Conservation (phyloP, 1,284 basidiomycete species). For the Malassezia furfur region DNA sequence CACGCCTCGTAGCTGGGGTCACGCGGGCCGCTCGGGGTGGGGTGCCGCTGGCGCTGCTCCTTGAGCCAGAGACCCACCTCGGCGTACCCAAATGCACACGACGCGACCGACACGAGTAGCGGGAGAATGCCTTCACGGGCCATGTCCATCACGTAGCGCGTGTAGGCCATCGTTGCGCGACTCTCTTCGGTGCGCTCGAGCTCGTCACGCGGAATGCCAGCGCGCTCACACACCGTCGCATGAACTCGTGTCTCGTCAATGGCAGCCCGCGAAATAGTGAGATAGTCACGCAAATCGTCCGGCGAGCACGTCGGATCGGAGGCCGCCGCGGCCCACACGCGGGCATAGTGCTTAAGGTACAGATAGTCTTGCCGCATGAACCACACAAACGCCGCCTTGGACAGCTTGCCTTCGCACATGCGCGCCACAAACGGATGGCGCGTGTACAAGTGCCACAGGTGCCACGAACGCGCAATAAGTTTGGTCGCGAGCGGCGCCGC, state of each 20-base stretch:
- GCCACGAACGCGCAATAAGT: slow-evolving; percentile 27
- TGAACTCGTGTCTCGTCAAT: slow-evolving; percentile 31
- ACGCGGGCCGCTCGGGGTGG: background rate
- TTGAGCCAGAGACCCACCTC: slow-evolving; percentile 59
- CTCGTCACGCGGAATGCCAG: slow-evolving; percentile 22
- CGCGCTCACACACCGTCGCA: slow-evolving; percentile 25
- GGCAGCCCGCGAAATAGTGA: slow-evolving; percentile 51
- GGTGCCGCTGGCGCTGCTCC: background rate
- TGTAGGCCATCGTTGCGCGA: slow-evolving; percentile 38
- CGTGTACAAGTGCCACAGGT: slow-evolving; percentile 41
- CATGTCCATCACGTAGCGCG: slow-evolving; percentile 37
- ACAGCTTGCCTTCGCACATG: slow-evolving; percentile 64
- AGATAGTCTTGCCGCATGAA: slow-evolving; percentile 64
- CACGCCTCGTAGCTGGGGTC: slow-evolving; percentile 51
- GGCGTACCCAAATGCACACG: slow-evolving; percentile 86
- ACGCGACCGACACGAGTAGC: slow-evolving; percentile 68
- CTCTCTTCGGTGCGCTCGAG: slow-evolving; percentile 31
- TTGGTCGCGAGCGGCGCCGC: background rate
- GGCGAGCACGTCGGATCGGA: slow-evolving; percentile 51
- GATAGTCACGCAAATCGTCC: slow-evolving; percentile 59
- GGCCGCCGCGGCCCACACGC: slow-evolving; percentile 59
- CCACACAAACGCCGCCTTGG: slow-evolving; percentile 62
- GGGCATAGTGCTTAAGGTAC: slow-evolving; percentile 52
- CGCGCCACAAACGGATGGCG: slow-evolving; percentile 72
- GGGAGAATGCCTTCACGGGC: slow-evolving; percentile 52